These are phyloP conservation scores for Candida silvatica DNA, from an alignment of 805 yeast species.

Conservation along the genomic window DNA sequence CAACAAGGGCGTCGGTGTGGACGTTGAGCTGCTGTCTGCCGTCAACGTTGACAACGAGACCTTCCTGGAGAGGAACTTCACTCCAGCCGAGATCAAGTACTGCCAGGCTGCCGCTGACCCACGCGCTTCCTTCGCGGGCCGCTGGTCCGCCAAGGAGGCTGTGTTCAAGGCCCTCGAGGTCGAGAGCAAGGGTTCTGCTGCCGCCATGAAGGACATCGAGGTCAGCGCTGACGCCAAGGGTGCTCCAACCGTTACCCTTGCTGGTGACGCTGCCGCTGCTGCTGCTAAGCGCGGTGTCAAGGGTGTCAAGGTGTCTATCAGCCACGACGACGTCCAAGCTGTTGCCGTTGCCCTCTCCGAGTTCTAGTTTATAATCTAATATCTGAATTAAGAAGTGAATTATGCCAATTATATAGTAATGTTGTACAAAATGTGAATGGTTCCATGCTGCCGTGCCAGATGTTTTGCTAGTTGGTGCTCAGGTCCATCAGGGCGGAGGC, in stretches of 20 bases:
- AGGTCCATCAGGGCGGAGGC: constrained; percentile 28
- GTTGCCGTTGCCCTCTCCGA: constrained; percentile 90
- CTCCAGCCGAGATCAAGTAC: constrained; percentile 69
- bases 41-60: constrained; percentile 85
- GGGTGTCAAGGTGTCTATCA: constrained; percentile 76
- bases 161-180: constrained; percentile 94
- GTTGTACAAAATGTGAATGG: too few species aligned
- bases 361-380: too few species aligned
- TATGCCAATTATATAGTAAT: background rate
- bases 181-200: constrained; percentile 89
- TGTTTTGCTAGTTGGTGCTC: constrained; percentile 7
- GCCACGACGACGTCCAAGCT: constrained; percentile 95
- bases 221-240: constrained; percentile 64
- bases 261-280: constrained; percentile 68
- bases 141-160: constrained; percentile 99
- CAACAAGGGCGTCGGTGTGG: constrained; percentile 85
- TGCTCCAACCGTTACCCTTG: constrained; percentile 73
- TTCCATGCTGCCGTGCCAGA: too few species aligned
- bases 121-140: constrained; percentile 89
- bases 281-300: constrained; percentile 66
- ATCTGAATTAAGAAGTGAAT: background rate
- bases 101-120: constrained; percentile 68
- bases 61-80: constrained; percentile 88
- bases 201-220: constrained; percentile 86
- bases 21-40: constrained; percentile 81